Conservation (phyloP, 192 early-diverging fungal genomes). For the Chytriomyces hyalinus region DNA sequence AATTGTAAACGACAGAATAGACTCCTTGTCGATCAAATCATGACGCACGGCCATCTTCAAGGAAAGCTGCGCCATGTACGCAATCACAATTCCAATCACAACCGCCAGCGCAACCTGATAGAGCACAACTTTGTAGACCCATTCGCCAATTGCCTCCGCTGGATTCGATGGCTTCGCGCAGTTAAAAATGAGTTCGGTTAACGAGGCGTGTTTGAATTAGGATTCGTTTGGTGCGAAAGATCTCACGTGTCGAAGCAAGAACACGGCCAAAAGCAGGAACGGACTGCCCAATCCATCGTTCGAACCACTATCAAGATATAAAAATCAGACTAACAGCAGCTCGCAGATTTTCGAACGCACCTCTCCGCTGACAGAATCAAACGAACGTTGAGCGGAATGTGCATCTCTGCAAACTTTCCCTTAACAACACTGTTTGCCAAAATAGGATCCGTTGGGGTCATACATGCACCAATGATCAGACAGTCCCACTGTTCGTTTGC, state of each 20-base stretch:
- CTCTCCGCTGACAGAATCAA: slow-evolving; percentile 47
- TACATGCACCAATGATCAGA: slow-evolving; percentile 79
- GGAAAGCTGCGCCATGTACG: slow-evolving; percentile 68
- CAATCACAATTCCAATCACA: slow-evolving; percentile 75
- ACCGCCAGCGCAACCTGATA: slow-evolving; percentile 79
- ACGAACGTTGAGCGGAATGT: slow-evolving; percentile 70
- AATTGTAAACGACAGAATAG: slow-evolving; percentile 80
- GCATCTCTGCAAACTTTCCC: slow-evolving; percentile 89
- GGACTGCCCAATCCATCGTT: slow-evolving; percentile 90
- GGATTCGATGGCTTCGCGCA: too few species aligned
- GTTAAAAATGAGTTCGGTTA: slow-evolving; percentile 54
- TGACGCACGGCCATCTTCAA: slow-evolving; percentile 70
- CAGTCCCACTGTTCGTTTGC: slow-evolving; percentile 64
- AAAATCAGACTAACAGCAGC: slow-evolving; percentile 76
- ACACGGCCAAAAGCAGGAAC: slow-evolving; percentile 80
- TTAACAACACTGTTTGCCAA: slow-evolving; percentile 93
- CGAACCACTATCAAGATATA: slow-evolving; percentile 76
- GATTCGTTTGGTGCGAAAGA: too few species aligned
- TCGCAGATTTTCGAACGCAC: slow-evolving; percentile 87
- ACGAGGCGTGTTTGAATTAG: slow-evolving; percentile 9
- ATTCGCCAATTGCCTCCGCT: slow-evolving; percentile 80
- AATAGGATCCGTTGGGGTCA: slow-evolving; percentile 93
- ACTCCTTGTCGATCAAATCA: slow-evolving; percentile 85
- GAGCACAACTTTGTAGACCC: slow-evolving; percentile 75
- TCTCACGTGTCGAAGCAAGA: slow-evolving; percentile 59